These are phyloP conservation scores for Trichoderma semiorbis DNA, from an alignment of 2,329 filamentous ascomycete genomes.

Conservation along the genomic window DNA sequence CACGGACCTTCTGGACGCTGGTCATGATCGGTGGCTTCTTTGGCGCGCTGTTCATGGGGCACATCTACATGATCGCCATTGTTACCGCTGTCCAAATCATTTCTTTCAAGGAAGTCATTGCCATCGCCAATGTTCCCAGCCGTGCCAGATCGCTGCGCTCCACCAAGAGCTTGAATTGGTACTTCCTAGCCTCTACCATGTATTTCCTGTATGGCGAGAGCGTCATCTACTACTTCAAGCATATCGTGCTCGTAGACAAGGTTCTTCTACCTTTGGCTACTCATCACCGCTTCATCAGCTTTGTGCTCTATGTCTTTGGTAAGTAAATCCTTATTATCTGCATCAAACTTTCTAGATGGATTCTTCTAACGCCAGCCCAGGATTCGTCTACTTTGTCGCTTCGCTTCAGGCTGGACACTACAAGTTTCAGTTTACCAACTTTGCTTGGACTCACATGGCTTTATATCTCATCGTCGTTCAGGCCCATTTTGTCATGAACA, in stretches of 20 bases:
- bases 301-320: slow-evolving; percentile 97
- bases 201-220: slow-evolving; percentile 99
- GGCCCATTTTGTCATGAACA: slow-evolving; percentile 99
- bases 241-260: slow-evolving; percentile 92
- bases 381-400: slow-evolving; percentile 96
- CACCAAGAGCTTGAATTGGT: slow-evolving; percentile 97
- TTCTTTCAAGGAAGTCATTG: slow-evolving; percentile 98
- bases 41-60: slow-evolving; percentile 85
- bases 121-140: slow-evolving; percentile 92
- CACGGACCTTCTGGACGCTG: slow-evolving; percentile 94
- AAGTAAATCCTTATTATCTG: background rate
- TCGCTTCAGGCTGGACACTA: slow-evolving; percentile 95
- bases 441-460: slow-evolving; percentile 99
- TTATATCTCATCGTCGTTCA: slow-evolving; percentile 96
- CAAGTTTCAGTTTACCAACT: slow-evolving; percentile 98
- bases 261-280: slow-evolving; percentile 90
- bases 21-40: slow-evolving; percentile 97
- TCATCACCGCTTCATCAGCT: slow-evolving; percentile 97
- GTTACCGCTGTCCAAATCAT: slow-evolving; percentile 93
- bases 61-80: slow-evolving; percentile 94
- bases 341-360: background rate
- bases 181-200: slow-evolving; percentile 98
- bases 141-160: slow-evolving; percentile 86
- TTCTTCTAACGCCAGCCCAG: slow-evolving; percentile 44
- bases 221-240: slow-evolving; percentile 99